Evolutionary conservation across 306 rosid species (phyloP).

Genomic region (Lupinus albus): DNA sequence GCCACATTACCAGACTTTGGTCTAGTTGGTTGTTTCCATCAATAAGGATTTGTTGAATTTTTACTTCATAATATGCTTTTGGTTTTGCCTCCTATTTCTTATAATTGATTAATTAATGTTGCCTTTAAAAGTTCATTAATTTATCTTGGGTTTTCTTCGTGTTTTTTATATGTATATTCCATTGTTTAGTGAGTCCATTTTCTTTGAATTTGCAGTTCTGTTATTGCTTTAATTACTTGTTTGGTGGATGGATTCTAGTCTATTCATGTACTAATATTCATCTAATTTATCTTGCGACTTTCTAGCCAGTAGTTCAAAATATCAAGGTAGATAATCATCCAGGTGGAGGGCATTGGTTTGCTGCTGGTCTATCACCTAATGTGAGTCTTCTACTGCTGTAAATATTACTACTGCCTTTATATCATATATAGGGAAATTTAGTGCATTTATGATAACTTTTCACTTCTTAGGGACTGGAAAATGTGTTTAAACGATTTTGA

Average conservation of each 20-base stretch:
- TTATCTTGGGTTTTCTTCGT: slow-evolving; percentile 30
- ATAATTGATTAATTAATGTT: background rate
- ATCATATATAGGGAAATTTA: slow-evolving; percentile 35
- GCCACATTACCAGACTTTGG: background rate
- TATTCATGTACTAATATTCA: slow-evolving; percentile 37
- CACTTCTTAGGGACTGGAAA: slow-evolving; percentile 3
- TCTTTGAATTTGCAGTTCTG: slow-evolving; percentile 33
- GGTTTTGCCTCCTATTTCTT: slow-evolving; percentile 1
- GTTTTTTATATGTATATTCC: slow-evolving; percentile 8
- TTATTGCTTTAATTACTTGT: slow-evolving; percentile 35
- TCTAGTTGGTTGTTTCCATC: background rate
- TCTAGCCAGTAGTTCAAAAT: slow-evolving; percentile 82
- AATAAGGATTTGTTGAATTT: background rate
- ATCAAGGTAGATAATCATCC: slow-evolving; percentile 97
- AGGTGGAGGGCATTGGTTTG: slow-evolving; percentile 99
- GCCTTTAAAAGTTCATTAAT: background rate
- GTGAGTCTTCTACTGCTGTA: slow-evolving; percentile 57
- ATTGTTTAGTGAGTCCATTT: slow-evolving; percentile 31
- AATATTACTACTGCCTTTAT: slow-evolving; percentile 31
- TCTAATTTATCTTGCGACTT: slow-evolving; percentile 38
- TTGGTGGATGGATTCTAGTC: slow-evolving; percentile 24
- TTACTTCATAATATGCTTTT: background rate
- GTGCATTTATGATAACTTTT: slow-evolving; percentile 19
- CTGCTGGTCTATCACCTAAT: slow-evolving; percentile 98
- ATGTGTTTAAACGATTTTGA: background rate